Conservation (phyloP, 768 basidiomycete genomes). For the Termitomyces sp. region DNA sequence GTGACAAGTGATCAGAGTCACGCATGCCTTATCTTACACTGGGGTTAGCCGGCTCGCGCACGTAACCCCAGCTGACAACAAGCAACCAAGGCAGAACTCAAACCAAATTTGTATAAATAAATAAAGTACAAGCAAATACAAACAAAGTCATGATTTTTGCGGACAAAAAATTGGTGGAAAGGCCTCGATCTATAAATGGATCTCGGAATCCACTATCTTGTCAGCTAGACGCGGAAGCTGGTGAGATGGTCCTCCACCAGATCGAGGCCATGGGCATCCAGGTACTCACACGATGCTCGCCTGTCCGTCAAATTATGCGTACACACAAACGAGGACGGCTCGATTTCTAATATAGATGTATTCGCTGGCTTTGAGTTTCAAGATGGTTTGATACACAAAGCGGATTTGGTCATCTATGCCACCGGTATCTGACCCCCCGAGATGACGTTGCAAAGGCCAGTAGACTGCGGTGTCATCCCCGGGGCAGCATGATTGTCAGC, state of each 20-base stretch:
- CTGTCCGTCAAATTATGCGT: constrained; percentile 6
- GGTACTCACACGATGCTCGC: constrained; percentile 5
- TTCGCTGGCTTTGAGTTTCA: constrained; percentile 46
- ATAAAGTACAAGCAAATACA: too few relatives aligned
- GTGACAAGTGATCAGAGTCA: too few relatives aligned
- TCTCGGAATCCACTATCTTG: constrained; percentile 7
- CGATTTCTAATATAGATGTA: constrained; percentile 14
- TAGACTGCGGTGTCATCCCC: constrained; percentile 43
- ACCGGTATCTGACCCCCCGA: constrained; percentile 67
- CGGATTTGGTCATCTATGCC: constrained; percentile 59
- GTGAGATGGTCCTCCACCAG: constrained; percentile 17
- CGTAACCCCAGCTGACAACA: too few relatives aligned
- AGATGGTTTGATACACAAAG: constrained; percentile 39
- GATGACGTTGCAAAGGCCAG: constrained; percentile 51
- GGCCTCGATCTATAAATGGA: too few relatives aligned
- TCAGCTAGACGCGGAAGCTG: constrained; percentile 26
- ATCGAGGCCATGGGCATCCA: constrained; percentile 16
- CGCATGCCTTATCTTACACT: too few relatives aligned
- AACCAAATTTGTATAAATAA: too few relatives aligned
- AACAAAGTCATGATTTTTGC: too few relatives aligned
- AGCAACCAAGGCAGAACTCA: too few relatives aligned
- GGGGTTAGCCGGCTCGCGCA: too few relatives aligned
- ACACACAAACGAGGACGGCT: constrained; percentile 6
- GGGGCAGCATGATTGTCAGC: constrained; percentile 55
- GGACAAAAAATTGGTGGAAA: too few relatives aligned